Conservation (phyloP, 2,329 filamentous ascomycete genomes). For the Xylariaceae sp. region DNA sequence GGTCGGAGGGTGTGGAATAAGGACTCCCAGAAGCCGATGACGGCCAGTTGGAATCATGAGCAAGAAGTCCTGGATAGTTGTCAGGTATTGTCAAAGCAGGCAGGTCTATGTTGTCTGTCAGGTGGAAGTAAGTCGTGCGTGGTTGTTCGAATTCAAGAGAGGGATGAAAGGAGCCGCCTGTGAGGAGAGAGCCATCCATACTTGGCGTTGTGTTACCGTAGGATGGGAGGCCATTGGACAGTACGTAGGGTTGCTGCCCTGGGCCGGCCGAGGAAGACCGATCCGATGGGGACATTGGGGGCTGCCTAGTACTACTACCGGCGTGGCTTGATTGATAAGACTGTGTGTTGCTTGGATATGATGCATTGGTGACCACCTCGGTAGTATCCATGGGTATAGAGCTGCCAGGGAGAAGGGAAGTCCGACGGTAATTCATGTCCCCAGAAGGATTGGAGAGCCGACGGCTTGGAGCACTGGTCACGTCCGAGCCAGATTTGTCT, state of each 20-base stretch:
- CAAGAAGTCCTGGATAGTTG: conserved; percentile 29
- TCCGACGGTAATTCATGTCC: conserved; percentile 15
- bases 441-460: conserved; percentile 24
- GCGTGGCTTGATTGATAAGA: conserved; percentile 17
- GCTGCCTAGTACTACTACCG: conserved; percentile 21
- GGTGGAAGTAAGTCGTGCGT: conserved; percentile 29
- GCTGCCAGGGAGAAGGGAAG: conserved; percentile 10
- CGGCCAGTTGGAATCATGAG: conserved; percentile 39
- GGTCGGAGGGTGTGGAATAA: conserved; percentile 46
- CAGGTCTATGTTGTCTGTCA: conserved; percentile 24
- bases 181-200: conserved; percentile 22
- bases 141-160: conserved; percentile 28
- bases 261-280: conserved; percentile 8
- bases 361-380: conserved; percentile 20
- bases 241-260: conserved; percentile 15
- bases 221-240: conserved; percentile 14
- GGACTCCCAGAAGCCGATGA: conserved; percentile 46
- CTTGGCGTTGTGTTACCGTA: conserved; percentile 25
- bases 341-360: conserved; percentile 19
- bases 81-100: conserved; percentile 33
- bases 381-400: conserved; percentile 19
- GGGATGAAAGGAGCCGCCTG: conserved; percentile 21
- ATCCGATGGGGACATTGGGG: conserved; percentile 25
- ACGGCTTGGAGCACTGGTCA: conserved; percentile 25
- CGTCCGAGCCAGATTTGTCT: conserved; percentile 34